Evolutionary conservation across 192 early-diverging fungal genomes (phyloP).

Genomic region (Backusella australiensis): DNA sequence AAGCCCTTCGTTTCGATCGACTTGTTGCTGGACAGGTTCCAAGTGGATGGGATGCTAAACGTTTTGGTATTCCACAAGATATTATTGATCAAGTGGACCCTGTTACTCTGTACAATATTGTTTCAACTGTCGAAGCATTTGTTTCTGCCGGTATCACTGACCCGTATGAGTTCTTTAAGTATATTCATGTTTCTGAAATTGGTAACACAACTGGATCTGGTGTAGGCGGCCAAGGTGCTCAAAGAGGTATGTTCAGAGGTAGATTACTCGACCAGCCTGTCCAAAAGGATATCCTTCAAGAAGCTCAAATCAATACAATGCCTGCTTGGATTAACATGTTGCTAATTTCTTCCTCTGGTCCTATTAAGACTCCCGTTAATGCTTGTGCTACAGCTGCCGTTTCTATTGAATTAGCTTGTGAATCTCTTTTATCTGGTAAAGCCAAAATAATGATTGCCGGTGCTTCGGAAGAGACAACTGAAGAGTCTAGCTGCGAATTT

Average conservation of each 20-base stretch:
- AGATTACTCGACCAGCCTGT: constrained; percentile 79
- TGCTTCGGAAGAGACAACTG: constrained; percentile 91
- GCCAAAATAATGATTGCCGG: constrained; percentile 93
- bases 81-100: constrained; percentile 90
- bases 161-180: constrained; percentile 96
- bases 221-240: constrained; percentile 82
- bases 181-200: constrained; percentile 92
- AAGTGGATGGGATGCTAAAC: constrained; percentile 90
- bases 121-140: constrained; percentile 91
- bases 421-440: constrained; percentile 86
- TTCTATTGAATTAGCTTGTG: constrained; percentile 89
- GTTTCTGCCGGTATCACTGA: constrained; percentile 90
- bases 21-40: constrained; percentile 91
- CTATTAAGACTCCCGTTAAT: constrained; percentile 90
- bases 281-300: constrained; percentile 93
- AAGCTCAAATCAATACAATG: constrained; percentile 94
- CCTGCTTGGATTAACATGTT: constrained; percentile 98
- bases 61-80: constrained; percentile 90
- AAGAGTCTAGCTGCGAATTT: constrained; percentile 93
- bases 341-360: constrained; percentile 86
- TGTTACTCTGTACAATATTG: constrained; percentile 85
- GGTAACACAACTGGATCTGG: constrained; percentile 90
- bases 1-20: constrained; percentile 92
- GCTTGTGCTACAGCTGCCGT: constrained; percentile 92
- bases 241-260: constrained; percentile 75